Conservation (phyloP, 495 filamentous ascomycete species). For the Tuber microsphaerosporum region DNA sequence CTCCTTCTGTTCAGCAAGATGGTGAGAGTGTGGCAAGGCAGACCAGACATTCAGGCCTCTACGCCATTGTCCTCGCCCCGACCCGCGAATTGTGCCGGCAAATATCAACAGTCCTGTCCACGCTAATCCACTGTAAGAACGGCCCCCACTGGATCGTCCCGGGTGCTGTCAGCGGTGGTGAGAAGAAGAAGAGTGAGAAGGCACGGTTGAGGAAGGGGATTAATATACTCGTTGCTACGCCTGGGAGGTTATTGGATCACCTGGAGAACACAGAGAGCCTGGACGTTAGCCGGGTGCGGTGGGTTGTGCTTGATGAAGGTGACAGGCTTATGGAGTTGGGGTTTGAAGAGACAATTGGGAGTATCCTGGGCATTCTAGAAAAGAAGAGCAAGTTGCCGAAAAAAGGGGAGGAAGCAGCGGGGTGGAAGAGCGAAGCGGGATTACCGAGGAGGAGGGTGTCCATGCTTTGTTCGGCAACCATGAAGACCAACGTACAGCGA, state of each 20-base stretch:
- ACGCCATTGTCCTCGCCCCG: conserved; percentile 83
- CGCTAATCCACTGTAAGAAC: conserved; percentile 68
- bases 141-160: conserved; percentile 70
- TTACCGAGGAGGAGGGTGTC: conserved; percentile 74
- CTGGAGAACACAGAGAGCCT: conserved; percentile 82
- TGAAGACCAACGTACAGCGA: conserved; percentile 92
- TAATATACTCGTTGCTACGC: conserved; percentile 91
- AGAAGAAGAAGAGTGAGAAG: conserved; percentile 97
- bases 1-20: neutral
- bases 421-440: conserved; percentile 43
- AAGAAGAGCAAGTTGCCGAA: conserved; percentile 58
- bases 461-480: conserved; percentile 89
- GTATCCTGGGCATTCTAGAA: conserved; percentile 64
- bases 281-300: conserved; percentile 79
- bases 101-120: conserved; percentile 75
- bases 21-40: conserved; percentile 51
- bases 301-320: conserved; percentile 91
- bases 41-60: conserved; percentile 71
- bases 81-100: conserved; percentile 91
- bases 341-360: conserved; percentile 72
- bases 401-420: conserved; percentile 43
- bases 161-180: conserved; percentile 86
- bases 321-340: conserved; percentile 95
- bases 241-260: conserved; percentile 82
- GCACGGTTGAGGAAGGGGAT: conserved; percentile 83